These are phyloP conservation scores for Candida ovalis DNA, from an alignment of 805 yeast genomes.

Conservation along the genomic window DNA sequence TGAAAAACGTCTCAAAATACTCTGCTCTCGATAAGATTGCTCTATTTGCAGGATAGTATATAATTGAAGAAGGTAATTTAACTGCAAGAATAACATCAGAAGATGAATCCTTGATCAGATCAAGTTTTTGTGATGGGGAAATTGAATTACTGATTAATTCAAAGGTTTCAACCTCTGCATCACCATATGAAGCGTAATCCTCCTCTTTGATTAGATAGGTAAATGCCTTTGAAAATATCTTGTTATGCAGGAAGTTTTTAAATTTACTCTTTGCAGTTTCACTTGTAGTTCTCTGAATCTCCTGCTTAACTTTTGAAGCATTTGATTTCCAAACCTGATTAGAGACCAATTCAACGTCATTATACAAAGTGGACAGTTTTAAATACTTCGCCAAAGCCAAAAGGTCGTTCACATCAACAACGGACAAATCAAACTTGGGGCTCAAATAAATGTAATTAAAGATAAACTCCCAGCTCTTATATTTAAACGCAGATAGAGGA, in stretches of 20 bases:
- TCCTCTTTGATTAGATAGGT: background rate
- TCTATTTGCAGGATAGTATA: conserved; percentile 60
- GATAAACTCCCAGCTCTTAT: conserved; percentile 32
- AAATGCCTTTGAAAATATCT: conserved; percentile 23
- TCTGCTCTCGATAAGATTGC: conserved; percentile 58
- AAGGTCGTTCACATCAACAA: conserved; percentile 28
- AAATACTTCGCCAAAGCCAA: conserved; percentile 32
- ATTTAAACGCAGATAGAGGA: conserved; percentile 13
- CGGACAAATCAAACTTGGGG: conserved; percentile 30
- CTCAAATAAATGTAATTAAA: conserved; percentile 25
- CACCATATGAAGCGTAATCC: background rate
- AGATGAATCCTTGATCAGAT: conserved; percentile 21
- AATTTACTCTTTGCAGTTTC: conserved; percentile 36
- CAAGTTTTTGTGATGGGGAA: conserved; percentile 19
- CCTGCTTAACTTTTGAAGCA: conserved; percentile 31
- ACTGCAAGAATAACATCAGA: conserved; percentile 50
- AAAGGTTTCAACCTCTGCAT: conserved; percentile 1
- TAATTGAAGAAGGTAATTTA: conserved; percentile 17
- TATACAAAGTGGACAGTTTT: conserved; percentile 36
- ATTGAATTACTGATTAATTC: conserved; percentile 6
- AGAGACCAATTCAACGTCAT: conserved; percentile 25
- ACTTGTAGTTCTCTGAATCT: conserved; percentile 30
- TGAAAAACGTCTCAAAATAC: conserved; percentile 62
- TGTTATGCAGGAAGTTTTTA: conserved; percentile 25
- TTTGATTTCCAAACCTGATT: conserved; percentile 17